These are phyloP conservation scores for Malus sylvestris DNA, from an alignment of 306 rosid species.

Conservation along the genomic window DNA sequence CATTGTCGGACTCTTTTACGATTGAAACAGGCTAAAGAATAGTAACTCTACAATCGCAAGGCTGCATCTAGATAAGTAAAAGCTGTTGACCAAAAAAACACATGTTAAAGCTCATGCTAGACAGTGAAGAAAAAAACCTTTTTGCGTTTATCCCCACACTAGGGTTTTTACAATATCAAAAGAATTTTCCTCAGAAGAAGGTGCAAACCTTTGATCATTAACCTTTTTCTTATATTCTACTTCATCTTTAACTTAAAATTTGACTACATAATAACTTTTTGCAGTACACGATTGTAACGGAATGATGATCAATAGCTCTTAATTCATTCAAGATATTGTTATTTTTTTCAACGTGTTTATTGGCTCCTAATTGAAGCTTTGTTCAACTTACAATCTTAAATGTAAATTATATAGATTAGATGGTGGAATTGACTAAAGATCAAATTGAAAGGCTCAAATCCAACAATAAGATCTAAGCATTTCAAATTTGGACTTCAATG, in stretches of 20 bases:
- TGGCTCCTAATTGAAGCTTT: background rate
- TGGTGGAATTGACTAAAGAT: too few species aligned
- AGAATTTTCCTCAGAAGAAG: background rate
- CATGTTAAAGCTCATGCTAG: background rate
- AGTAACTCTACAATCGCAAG: slow-evolving; percentile 15
- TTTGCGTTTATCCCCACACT: background rate
- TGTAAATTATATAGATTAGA: background rate
- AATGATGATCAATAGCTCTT: too few species aligned
- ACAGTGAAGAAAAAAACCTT: slow-evolving; percentile 14
- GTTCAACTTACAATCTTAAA: background rate
- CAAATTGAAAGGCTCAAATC: background rate
- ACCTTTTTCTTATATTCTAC: too few species aligned
- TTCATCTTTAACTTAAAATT: too few species aligned
- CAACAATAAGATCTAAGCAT: background rate
- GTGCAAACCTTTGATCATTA: too few species aligned
- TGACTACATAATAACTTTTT: too few species aligned
- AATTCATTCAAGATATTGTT: too few species aligned
- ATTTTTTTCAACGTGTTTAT: too few species aligned
- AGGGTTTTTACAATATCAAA: background rate
- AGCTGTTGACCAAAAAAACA: background rate
- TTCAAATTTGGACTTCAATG: background rate
- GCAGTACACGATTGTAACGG: too few species aligned
- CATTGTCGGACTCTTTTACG: slow-evolving; percentile 18
- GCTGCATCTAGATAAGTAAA: slow-evolving; percentile 19
- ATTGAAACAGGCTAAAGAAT: background rate